These are phyloP conservation scores for Cryptococcus sp. DNA, from an alignment of 1,284 basidiomycete species.

Conservation along the genomic window DNA sequence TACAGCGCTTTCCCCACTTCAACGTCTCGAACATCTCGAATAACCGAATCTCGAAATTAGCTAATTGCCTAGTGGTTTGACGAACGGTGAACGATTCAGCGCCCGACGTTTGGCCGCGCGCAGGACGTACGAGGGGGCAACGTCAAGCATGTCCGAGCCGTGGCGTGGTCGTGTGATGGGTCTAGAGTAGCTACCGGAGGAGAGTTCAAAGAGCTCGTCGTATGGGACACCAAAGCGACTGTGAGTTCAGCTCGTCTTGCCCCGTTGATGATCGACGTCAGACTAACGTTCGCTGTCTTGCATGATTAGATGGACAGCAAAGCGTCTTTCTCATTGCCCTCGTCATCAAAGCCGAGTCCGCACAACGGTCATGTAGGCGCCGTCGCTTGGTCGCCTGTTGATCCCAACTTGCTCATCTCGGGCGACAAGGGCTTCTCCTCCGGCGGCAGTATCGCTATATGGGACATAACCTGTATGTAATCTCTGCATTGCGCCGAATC, in stretches of 20 bases:
- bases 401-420: conserved; percentile 39
- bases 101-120: conserved; percentile 22
- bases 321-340: conserved; percentile 21
- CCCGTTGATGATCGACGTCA: background rate
- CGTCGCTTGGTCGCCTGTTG: conserved; percentile 44
- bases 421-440: conserved; percentile 36
- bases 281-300: background rate
- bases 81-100: conserved; percentile 9
- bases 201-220: conserved; percentile 27
- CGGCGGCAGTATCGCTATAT: conserved; percentile 36
- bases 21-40: background rate
- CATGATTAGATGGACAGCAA: conserved; percentile 17
- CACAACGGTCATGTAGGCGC: conserved; percentile 44
- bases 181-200: conserved; percentile 29
- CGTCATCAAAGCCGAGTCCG: conserved; percentile 30
- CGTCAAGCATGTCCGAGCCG: conserved; percentile 24
- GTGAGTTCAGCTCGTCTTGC: conserved; percentile 2
- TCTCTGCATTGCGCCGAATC: background rate
- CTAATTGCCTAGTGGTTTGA: conserved; percentile 4
- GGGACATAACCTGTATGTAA: conserved; percentile 38
- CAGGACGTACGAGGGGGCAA: conserved; percentile 31
- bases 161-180: conserved; percentile 38
- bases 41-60: background rate
- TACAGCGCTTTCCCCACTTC: background rate
- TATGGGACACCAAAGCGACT: conserved; percentile 28